Evolutionary conservation across 2,329 filamentous ascomycete genomes (phyloP), one percentile per base, ranked within the genome.

Genomic region (Claviceps purpurea): DNA sequence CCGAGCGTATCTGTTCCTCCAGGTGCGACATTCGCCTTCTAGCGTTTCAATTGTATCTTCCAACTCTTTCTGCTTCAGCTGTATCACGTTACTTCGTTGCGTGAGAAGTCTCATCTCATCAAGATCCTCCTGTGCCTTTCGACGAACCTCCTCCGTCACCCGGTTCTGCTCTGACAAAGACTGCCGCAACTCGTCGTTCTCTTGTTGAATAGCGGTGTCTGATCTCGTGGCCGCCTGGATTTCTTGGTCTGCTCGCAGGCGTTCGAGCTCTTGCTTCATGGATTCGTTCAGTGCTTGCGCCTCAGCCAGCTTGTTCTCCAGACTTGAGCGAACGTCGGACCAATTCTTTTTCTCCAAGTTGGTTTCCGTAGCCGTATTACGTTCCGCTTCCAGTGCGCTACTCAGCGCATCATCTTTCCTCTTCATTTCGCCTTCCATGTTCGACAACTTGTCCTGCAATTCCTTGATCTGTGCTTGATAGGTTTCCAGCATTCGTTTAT

Each of bases 71-170:
- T 97, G 90, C 58, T 84, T 85, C 58, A 95, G 89, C 65, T 87
- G 85, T 6, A 85, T 83, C 11, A 83, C 77, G 56, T 82, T 82
- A 61, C 86, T 93, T 59, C 89, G 84, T 58, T 89, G 78, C 5
- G 90, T 94, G 47, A 97, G 76, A 46, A 79, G 73, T 56, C 87
- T 83, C 93, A 97, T 98, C 67, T 98, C 93, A 56, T 80, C 77
- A 44, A 98, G 69, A 64, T 91, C 95, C 49, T 82, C 78, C 52
- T 87, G 82, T 0, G 90, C 89, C 69, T 96, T 88, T 51, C 78
- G 80, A 24, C 87, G 82, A 37, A 96, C 93, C 61, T 95, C 87
- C 55, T 94, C 85, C 0, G 89, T 95, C 2, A 93, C 78, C 53
- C 85, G 78, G 58, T 89, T 84, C 65, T 97, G 91, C 56, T 90